These are phyloP conservation scores for Populus ilicifolia DNA, from an alignment of 345 rosid species.

Conservation along the genomic window DNA sequence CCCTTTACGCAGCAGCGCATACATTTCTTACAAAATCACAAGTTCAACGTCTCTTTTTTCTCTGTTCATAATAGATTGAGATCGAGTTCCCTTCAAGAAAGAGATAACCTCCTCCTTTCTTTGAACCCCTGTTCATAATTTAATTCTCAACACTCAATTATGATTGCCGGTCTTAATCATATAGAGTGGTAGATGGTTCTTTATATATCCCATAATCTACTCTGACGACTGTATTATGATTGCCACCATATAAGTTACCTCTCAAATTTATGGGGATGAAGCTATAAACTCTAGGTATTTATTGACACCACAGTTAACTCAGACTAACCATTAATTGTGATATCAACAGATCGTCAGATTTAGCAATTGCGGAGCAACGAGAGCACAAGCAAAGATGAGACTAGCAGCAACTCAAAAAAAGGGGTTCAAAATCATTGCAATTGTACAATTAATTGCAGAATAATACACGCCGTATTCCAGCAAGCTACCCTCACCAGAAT, in stretches of 20 bases:
- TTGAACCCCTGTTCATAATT: too few species aligned
- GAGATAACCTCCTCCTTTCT: too few species aligned
- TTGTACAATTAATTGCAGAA: slow-evolving; percentile 15
- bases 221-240: background rate
- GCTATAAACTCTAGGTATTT: background rate
- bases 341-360: background rate
- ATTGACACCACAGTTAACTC: background rate
- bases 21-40: too few species aligned
- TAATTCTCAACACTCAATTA: too few species aligned
- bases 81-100: too few species aligned
- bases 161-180: too few species aligned
- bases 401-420: slow-evolving; percentile 3
- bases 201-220: background rate
- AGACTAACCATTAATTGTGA: background rate
- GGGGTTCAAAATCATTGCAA: slow-evolving; percentile 23
- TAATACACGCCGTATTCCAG: slow-evolving; percentile 6
- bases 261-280: background rate
- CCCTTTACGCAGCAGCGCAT: too few species aligned
- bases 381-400: background rate
- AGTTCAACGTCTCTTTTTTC: too few species aligned
- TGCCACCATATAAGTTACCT: background rate
- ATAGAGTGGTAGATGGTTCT: background rate
- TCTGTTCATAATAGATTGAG: too few species aligned
- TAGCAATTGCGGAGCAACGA: background rate
- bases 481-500: slow-evolving; percentile 19